Percentiles rank a stretch among this genome's conserved stretches.
These are phyloP conservation scores for Quercus phellos DNA, from an alignment of 331 rosid species.

Conservation along the genomic window DNA sequence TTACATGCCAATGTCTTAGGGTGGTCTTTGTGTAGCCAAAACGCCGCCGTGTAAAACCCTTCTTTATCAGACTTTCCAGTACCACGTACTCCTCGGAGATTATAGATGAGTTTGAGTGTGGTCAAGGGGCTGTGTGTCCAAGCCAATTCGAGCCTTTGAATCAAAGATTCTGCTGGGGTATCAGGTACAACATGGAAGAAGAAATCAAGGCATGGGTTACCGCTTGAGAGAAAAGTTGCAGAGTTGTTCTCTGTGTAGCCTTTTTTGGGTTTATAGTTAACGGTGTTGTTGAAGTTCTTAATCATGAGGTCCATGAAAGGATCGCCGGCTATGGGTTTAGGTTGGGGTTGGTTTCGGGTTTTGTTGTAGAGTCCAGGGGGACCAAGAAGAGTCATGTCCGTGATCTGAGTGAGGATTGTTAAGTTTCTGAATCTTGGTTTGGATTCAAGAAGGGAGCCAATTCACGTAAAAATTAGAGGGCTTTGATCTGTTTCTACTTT, in stretches of 20 bases:
- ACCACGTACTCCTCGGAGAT: conserved; percentile 67
- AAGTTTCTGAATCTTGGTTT: not conserved
- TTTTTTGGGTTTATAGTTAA: conserved; percentile 1
- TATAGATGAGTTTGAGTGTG: conserved; percentile 63
- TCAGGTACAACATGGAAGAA: conserved; percentile 66
- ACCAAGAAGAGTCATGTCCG: conserved; percentile 9
- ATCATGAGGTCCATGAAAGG: conserved; percentile 38
- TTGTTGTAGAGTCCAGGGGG: conserved; percentile 36
- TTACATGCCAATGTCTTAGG: conserved; percentile 65
- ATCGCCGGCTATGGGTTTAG: not conserved
- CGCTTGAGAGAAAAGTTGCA: conserved; percentile 46
- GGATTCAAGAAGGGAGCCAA: not conserved
- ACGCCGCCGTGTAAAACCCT: conserved; percentile 51
- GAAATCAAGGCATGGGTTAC: conserved; percentile 63
- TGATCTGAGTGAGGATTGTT: too few relatives aligned
- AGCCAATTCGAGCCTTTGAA: conserved; percentile 25
- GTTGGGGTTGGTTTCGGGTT: not conserved
- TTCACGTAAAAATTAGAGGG: too few relatives aligned
- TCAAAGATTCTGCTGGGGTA: conserved; percentile 32
- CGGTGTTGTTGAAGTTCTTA: conserved; percentile 28
- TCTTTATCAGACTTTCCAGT: conserved; percentile 61
- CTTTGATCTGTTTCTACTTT: too few relatives aligned
- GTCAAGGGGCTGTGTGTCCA: conserved; percentile 48
- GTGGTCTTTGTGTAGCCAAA: conserved; percentile 52
- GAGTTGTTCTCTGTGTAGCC: conserved; percentile 41